Evolutionary conservation across 805 yeast species (phyloP).

Genomic region (Schwanniomyces polymorphus): DNA sequence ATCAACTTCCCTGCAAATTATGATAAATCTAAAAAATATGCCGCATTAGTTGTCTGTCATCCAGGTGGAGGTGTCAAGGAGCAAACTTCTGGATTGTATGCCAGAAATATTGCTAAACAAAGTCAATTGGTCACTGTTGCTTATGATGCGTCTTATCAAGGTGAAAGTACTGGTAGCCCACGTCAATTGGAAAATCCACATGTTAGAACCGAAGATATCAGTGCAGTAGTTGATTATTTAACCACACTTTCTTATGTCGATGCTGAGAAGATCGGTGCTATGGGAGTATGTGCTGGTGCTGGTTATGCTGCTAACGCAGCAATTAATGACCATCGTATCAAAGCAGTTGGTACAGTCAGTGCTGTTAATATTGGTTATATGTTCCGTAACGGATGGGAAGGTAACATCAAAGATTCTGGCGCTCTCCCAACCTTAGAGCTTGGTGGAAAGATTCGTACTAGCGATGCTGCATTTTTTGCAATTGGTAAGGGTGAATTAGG

Average conservation of each 20-base stretch:
- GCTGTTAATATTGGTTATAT: background rate
- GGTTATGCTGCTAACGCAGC: constrained; percentile 1
- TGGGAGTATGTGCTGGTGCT: constrained; percentile 1
- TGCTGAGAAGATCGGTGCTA: background rate
- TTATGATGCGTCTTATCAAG: constrained; percentile 1
- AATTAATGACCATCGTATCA: background rate
- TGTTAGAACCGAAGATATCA: background rate
- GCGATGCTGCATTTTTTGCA: background rate
- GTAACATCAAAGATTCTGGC: background rate
- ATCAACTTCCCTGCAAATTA: no score
- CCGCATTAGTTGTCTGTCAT: background rate
- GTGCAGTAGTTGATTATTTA: background rate
- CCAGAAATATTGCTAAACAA: background rate
- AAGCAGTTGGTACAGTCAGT: background rate
- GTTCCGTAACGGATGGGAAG: background rate
- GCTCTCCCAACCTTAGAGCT: no score
- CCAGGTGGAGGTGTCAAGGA: background rate
- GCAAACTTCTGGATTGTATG: constrained; percentile 1
- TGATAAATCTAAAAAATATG: no score
- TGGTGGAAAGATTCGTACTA: background rate
- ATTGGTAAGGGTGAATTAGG: background rate
- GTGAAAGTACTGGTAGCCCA: background rate
- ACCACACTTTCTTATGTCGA: background rate
- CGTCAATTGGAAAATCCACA: background rate
- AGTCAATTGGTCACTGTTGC: background rate